Evolutionary conservation across 805 yeast species (phyloP), one percentile per base, ranked within the genome.

Genomic region (Yamadazyma philogaea): DNA sequence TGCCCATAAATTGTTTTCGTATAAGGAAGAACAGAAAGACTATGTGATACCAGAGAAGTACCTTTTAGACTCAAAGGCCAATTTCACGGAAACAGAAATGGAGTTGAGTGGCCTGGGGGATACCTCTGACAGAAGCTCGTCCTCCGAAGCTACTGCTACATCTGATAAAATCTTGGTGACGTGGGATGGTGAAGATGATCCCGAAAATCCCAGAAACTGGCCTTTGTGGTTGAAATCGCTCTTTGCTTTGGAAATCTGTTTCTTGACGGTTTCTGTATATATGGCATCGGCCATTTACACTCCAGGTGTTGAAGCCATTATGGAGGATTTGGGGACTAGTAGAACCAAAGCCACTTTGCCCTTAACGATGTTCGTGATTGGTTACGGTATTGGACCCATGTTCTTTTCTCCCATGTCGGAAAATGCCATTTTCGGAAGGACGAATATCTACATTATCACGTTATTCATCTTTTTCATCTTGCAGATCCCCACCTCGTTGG

Each of bases 321-420:
- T 64, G 58, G 59, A 57, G 21, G 73, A 77, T 34, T 77, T 79
- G 51, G 50, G 60, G 14, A 67, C 75, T 4, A 61, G 72, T 12
- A 59, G 56, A 20, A 70, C 68, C 4, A 68, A 67, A 8, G 79
- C 79, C 0, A 61, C 73, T 1, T 60, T 81, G 32, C 80, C 81
- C 5, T 63, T 81, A 49, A 64, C 82, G 0, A 46, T 79, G 37
- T 81, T 76, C 49, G 81, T 81, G 12, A 54, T 79, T 22, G 87
- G 84, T 10, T 79, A 81, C 52, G 85, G 81, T 43, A 40, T 79
- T 18, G 85, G 85, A 1, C 84, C 86, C 2, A 66, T 80, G 68
- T 44, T 79, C 2, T 74, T 78, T 39, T 75, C 83, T 0, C 86
- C 87, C 5, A 50, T 80, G 46, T 73, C 82, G 8, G 87, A 81